A percentile compares a stretch with the other conserved stretches of the same genome.
Conservation (phyloP, 2,329 filamentous ascomycete species). For the Xylariaceae sp. region DNA sequence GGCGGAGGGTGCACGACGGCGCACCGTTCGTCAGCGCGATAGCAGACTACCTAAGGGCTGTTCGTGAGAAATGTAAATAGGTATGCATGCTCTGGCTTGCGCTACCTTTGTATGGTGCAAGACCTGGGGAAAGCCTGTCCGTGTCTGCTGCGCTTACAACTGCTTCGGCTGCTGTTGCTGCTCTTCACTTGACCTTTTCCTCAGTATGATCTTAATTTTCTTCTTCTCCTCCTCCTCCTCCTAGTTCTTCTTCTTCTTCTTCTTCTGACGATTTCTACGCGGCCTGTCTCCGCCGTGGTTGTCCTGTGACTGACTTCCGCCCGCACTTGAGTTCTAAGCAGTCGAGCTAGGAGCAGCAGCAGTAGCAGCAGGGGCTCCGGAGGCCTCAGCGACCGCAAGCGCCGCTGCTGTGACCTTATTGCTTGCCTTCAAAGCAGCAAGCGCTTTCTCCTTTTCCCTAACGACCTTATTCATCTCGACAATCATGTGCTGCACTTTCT, state of each 20-base stretch:
- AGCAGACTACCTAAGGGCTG: not conserved
- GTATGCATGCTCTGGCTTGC: not conserved
- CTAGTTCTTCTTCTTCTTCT: too few relatives aligned
- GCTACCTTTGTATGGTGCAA: too few relatives aligned
- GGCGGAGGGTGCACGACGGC: not conserved
- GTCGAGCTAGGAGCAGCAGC: conserved; percentile 11
- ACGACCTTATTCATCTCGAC: conserved; percentile 55
- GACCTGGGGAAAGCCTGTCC: too few relatives aligned
- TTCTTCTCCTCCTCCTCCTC: too few relatives aligned
- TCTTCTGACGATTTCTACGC: not conserved
- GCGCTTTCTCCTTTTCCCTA: conserved; percentile 58
- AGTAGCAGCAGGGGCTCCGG: conserved; percentile 13
- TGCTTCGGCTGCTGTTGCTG: too few relatives aligned
- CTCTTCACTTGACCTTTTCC: too few relatives aligned
- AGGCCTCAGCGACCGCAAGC: not conserved
- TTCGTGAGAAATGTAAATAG: not conserved
- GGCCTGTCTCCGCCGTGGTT: not conserved
- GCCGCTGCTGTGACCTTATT: conserved; percentile 38
- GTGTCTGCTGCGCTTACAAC: too few relatives aligned
- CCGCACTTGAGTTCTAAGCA: conserved; percentile 21
- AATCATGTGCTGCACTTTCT: conserved; percentile 57
- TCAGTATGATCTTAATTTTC: too few relatives aligned
- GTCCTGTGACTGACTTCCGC: not conserved
- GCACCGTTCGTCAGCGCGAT: not conserved
- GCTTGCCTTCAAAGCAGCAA: conserved; percentile 56